Conservation (phyloP, 2,329 filamentous ascomycete species). For the Talaromyces sp. region DNA sequence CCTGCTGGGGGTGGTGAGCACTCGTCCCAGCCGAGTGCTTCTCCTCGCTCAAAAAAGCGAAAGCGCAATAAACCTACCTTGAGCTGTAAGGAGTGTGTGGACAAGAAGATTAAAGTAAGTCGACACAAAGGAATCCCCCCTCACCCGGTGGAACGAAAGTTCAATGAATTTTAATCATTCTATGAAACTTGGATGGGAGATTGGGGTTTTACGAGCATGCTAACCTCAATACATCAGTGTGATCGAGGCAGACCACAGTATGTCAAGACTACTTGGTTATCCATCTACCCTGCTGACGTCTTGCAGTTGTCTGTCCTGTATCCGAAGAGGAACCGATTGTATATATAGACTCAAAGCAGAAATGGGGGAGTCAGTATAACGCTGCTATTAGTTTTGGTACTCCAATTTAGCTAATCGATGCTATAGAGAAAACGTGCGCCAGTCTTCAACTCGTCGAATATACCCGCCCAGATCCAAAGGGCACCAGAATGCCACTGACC, state of each 20-base stretch:
- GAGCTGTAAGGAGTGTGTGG: constrained; percentile 12
- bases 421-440: constrained; percentile 6
- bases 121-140: neutral
- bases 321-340: constrained; percentile 12
- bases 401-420: neutral
- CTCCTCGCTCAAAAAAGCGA: constrained; percentile 7
- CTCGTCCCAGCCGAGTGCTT: neutral
- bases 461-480: constrained; percentile 5
- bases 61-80: constrained; percentile 12
- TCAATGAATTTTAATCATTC: neutral
- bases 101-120: constrained; percentile 13
- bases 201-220: neutral
- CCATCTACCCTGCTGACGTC: neutral
- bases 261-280: neutral
- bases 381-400: neutral
- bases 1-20: neutral
- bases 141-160: neutral
- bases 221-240: constrained; percentile 3
- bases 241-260: constrained; percentile 13
- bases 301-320: constrained; percentile 12
- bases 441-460: constrained; percentile 5
- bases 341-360: constrained; percentile 12
- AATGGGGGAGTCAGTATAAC: constrained; percentile 2
- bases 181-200: neutral
- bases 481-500: constrained; percentile 2